phyloP scores from a whole-genome alignment of 2,329 filamentous ascomycete species.

The Zasmidium cellare region DNA sequence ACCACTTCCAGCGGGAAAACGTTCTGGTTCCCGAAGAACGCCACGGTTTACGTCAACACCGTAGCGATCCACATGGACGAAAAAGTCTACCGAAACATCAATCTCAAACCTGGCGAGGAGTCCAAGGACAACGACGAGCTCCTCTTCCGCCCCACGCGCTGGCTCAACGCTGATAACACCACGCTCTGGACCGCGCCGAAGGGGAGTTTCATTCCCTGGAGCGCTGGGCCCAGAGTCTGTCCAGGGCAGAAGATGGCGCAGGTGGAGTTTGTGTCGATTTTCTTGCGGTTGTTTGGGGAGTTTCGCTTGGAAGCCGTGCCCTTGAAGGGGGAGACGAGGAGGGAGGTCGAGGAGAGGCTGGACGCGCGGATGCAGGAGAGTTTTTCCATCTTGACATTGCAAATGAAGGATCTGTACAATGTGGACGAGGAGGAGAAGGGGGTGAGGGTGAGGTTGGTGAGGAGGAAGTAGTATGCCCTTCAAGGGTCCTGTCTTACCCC shows the following conservation, averaged over 20 bases:
- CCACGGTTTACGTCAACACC: slow-evolving; percentile 39
- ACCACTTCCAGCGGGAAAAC: slow-evolving; percentile 24
- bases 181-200: slow-evolving; percentile 38
- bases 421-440: slow-evolving; percentile 14
- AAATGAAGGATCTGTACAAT: slow-evolving; percentile 31
- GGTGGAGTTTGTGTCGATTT: slow-evolving; percentile 54
- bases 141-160: slow-evolving; percentile 42
- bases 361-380: slow-evolving; percentile 26
- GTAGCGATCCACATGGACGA: slow-evolving; percentile 32
- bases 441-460: slow-evolving; percentile 18
- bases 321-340: slow-evolving; percentile 14
- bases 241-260: slow-evolving; percentile 58
- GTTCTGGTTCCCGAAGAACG: slow-evolving; percentile 36
- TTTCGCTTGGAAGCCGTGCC: slow-evolving; percentile 25
- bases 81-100: slow-evolving; percentile 26
- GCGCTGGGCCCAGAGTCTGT: slow-evolving; percentile 51
- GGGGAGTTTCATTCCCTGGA: slow-evolving; percentile 51
- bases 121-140: slow-evolving; percentile 30
- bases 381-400: slow-evolving; percentile 27
- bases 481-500: neutral
- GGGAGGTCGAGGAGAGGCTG: slow-evolving; percentile 20
- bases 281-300: slow-evolving; percentile 40
- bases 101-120: slow-evolving; percentile 9
- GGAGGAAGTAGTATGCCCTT: slow-evolving; percentile 6
- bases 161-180: slow-evolving; percentile 34